These are phyloP conservation scores for Orychophragmus violaceus DNA, from an alignment of 345 rosid genomes.

Conservation along the genomic window DNA sequence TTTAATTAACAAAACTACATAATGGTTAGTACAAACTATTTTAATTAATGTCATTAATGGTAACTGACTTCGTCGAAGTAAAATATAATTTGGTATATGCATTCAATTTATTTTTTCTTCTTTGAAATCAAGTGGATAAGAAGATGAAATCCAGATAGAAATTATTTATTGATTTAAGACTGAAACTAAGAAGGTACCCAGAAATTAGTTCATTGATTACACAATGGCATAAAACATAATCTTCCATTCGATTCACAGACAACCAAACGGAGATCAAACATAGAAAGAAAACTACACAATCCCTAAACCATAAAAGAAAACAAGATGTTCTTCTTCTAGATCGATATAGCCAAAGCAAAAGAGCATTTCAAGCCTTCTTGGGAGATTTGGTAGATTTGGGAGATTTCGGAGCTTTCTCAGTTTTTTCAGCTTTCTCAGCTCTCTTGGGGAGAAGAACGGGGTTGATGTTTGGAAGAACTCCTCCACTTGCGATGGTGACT, in stretches of 20 bases:
- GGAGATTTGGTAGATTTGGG: conserved; percentile 60
- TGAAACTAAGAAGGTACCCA: neutral
- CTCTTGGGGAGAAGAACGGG: conserved; percentile 65
- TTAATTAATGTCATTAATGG: neutral
- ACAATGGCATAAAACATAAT: neutral
- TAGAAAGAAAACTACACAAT: neutral
- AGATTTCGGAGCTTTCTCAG: conserved; percentile 34
- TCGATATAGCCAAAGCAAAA: neutral
- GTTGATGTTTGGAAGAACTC: conserved; percentile 61
- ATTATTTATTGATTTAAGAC: neutral
- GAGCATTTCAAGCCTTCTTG: conserved; percentile 30
- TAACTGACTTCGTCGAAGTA: neutral
- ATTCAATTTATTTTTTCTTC: too few relatives aligned
- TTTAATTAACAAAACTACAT: neutral
- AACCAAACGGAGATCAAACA: neutral
- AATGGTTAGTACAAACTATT: neutral
- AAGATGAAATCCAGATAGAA: neutral
- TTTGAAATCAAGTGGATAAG: too few relatives aligned
- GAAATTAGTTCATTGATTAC: conserved; percentile 1
- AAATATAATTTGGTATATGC: neutral
- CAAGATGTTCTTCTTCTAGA: conserved; percentile 2
- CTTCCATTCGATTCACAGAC: neutral
- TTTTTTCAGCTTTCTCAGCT: conserved; percentile 30
- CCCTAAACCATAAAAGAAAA: neutral
- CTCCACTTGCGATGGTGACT: conserved; percentile 60